Percentiles rank a stretch among this genome's conserved stretches.
phyloP scores from a whole-genome alignment of 352 stramenopile species.

The Phytophthora chlamydospora region DNA sequence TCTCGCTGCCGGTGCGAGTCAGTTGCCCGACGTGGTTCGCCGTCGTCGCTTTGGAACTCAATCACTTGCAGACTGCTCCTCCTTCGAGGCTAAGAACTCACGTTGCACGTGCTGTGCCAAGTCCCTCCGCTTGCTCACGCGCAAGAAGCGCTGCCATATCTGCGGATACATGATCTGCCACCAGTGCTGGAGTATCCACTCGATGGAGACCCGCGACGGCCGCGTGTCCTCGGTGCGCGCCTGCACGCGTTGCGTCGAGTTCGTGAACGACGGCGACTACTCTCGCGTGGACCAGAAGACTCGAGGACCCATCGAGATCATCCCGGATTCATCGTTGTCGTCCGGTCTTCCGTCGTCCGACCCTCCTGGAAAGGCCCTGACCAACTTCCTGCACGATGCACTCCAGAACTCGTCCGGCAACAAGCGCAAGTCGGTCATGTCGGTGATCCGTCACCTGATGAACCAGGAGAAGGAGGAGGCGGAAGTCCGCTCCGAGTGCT shows the following conservation, averaged over 20 bases:
- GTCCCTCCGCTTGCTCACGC: constrained; percentile 39
- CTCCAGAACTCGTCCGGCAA: constrained; percentile 36
- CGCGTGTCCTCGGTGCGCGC: constrained; percentile 47
- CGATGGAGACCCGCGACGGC: constrained; percentile 37
- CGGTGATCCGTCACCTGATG: constrained; percentile 63
- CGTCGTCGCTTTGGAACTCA: constrained; percentile 64
- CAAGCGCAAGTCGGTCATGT: constrained; percentile 55
- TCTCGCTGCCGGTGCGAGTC: constrained; percentile 41
- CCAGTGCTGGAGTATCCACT: constrained; percentile 46
- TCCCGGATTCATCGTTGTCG: constrained; percentile 17
- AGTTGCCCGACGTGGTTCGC: constrained; percentile 54
- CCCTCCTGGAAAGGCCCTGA: constrained; percentile 31
- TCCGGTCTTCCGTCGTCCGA: constrained; percentile 15
- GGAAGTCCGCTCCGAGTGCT: constrained; percentile 26
- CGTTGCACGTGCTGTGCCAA: constrained; percentile 67
- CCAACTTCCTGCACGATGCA: constrained; percentile 37
- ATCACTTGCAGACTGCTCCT: constrained; percentile 50
- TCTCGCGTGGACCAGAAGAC: constrained; percentile 39
- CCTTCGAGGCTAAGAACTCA: constrained; percentile 54
- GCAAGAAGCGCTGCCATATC: constrained; percentile 47
- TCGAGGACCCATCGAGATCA: constrained; percentile 30
- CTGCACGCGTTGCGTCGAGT: constrained; percentile 57
- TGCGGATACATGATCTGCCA: constrained; percentile 50
- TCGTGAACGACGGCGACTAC: constrained; percentile 62
- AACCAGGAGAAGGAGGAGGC: constrained; percentile 43